Evolutionary conservation across 2,329 filamentous ascomycete species (phyloP).

Genomic region (Hypoxylon sp.): DNA sequence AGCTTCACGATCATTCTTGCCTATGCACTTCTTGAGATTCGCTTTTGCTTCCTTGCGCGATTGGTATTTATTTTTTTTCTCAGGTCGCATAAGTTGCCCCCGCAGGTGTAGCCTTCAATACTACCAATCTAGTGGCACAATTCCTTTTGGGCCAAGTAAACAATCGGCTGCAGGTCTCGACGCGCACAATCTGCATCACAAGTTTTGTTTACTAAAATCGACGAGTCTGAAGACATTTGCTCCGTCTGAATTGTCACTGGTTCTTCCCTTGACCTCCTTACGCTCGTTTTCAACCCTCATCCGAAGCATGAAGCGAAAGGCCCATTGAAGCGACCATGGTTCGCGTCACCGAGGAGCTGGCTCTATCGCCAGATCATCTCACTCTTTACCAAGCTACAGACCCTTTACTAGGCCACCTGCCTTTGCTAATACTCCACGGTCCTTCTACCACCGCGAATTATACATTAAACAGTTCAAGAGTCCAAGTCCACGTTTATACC

Average conservation of each 20-base stretch:
- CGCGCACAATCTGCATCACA: conserved; percentile 42
- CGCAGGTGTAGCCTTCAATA: conserved; percentile 19
- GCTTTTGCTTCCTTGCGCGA: conserved; percentile 26
- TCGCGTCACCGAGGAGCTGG: conserved; percentile 82
- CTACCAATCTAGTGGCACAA: conserved; percentile 15
- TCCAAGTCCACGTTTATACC: conserved; percentile 93
- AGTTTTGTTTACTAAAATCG: conserved; percentile 42
- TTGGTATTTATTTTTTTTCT: conserved; percentile 22
- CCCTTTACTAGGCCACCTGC: conserved; percentile 82
- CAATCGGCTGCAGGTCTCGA: conserved; percentile 45
- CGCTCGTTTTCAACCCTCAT: conserved; percentile 42
- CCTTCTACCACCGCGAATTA: conserved; percentile 90
- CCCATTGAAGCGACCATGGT: conserved; percentile 77
- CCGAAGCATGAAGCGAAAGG: conserved; percentile 57
- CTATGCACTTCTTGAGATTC: conserved; percentile 24
- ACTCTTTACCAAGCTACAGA: conserved; percentile 92
- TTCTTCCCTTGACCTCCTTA: conserved; percentile 37
- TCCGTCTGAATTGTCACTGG: conserved; percentile 25
- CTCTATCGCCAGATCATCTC: conserved; percentile 84
- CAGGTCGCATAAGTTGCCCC: conserved; percentile 24
- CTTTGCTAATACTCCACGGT: conserved; percentile 92
- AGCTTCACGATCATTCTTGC: conserved; percentile 26
- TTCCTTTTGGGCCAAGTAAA: conserved; percentile 41
- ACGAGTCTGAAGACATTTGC: conserved; percentile 32
- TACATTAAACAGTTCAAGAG: conserved; percentile 89